Base-by-base conservation (phyloP, 208 protist genomes). In the Trypanosoma cruzi region DNA sequence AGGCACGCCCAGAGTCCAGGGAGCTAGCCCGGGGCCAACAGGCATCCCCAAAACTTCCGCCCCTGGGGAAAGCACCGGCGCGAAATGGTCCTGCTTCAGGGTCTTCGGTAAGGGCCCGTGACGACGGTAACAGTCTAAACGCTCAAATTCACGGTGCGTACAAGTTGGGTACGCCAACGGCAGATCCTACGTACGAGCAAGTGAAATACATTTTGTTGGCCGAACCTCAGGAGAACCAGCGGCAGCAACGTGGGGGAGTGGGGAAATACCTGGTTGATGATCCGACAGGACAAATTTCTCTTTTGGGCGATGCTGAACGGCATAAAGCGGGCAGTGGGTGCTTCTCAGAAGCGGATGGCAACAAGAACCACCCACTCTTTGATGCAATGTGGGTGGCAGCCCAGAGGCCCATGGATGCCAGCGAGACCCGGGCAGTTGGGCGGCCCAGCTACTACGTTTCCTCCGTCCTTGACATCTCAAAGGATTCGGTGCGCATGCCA, bases 351-450 rank as follows among this genome's bases (percentile, higher is more conserved):
- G 13, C 8, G 11, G 44, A 50, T 28, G 66, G 18, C 7, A 16
- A 28, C 40, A 52, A 75, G 29, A 57, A 53, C 50, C 81, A 82
- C 24, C 82, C 81, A 49, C 78, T 93, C n/a, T 93, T 93, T 59
- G 78, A 85, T 37, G 88, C 84, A 7, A 89, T 93, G 84, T 93
- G 88, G 88, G 84, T 93, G 42, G 71, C 82, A 11, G 75, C 78
- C 0, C 82, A 85, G 28, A 53, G 62, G 2, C 52, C 80, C 53
- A 73, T 71, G 50, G 82, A 65, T 65, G 73, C 42, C 63, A 79
- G 44, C 76, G 77, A 3, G 20, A 85, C 79, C 20, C 84, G 82
- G 22, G 65, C 62, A 20, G 84, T 93, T 64, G 84, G 79, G 16
- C 64, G 76, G 20, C 84, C 88, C 16, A 85, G 70, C 26, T 93